Evolutionary conservation across 495 filamentous ascomycete species (phyloP), one percentile per base, ranked within the genome.

Genomic region (Tuber umbilicatum): DNA sequence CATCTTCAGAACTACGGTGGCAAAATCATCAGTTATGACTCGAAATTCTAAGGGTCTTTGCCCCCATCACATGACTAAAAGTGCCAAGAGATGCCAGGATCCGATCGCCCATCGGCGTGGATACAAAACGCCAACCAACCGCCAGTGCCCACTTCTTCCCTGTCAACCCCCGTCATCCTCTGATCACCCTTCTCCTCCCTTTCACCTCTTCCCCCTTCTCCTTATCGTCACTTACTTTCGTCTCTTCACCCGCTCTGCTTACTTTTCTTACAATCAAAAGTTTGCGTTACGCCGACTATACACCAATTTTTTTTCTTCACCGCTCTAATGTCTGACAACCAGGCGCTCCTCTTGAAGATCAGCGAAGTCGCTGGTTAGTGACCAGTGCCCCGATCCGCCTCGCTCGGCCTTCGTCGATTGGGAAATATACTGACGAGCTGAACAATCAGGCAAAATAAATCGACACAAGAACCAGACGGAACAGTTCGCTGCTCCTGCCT

Each of bases 271-370:
- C 55, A 64, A 35, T 31, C 27, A 64, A 35, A 35, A 64, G 50
- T 35, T 64, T 64, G 14, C 27, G 55, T 27, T 64, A 17, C 55
- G n/a, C 55, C 3, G 55, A 64, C 27, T 35, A 17, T 5, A 64
- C 12, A 17, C 14, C 55, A 6, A 35, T 64, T 64, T 64, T 55
- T 39, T 50, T n/a, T 55, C 7, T 27, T 19, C 55, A 35, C 14
- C 55, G 27, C 55, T 35, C 55, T 72, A 41, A 93, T 93, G 91
- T 88, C 91, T 70, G 88, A 91, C 76, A 87, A 89, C 38, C 89
- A 93, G 80, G 91, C 92, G 79, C 85, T 95, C 68, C 86, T 93
- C 81, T 88, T 88, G 72, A 89, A 87, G 81, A 97, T 97, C 84
- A 86, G 89, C 83, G 89, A 89, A 75, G 85, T 97, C 81, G 89